phyloP scores from a whole-genome alignment of 2,329 filamentous ascomycete genomes.

The Rutstroemia sp. region DNA sequence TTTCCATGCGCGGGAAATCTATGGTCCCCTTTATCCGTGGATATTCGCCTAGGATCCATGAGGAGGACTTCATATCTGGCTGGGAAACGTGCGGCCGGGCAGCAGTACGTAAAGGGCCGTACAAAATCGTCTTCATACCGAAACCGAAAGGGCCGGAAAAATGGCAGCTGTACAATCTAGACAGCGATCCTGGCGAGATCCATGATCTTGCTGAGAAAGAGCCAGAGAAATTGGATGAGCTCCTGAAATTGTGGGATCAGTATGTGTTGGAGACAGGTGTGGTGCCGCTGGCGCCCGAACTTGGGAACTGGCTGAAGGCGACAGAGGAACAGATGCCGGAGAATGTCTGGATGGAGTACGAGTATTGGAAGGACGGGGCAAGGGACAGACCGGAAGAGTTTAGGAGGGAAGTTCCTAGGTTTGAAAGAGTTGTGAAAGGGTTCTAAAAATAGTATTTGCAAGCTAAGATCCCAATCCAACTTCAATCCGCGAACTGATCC shows the following conservation, averaged over 20 bases:
- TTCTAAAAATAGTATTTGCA: not conserved
- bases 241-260: constrained; percentile 48
- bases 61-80: constrained; percentile 43
- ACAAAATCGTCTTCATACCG: constrained; percentile 51
- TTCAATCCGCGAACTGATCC: too few species aligned
- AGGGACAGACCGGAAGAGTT: constrained; percentile 16
- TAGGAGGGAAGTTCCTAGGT: constrained; percentile 9
- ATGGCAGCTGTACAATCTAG: constrained; percentile 51
- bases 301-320: constrained; percentile 50
- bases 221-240: constrained; percentile 37
- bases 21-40: constrained; percentile 38
- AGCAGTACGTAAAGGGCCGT: constrained; percentile 47
- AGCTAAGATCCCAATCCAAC: too few species aligned
- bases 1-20: constrained; percentile 30
- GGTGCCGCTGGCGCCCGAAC: constrained; percentile 49
- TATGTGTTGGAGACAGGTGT: constrained; percentile 53
- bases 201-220: constrained; percentile 36
- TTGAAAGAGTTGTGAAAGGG: constrained; percentile 12
- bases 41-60: constrained; percentile 36
- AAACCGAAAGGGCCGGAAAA: constrained; percentile 46
- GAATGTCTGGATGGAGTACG: constrained; percentile 59
- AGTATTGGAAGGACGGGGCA: constrained; percentile 52
- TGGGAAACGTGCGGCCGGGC: constrained; percentile 47
- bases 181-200: constrained; percentile 43
- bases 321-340: constrained; percentile 59